Evolutionary conservation across 257 asterid genomes (phyloP), one percentile per base, ranked within the genome.

Genomic region (Nicotiana tabacum): DNA sequence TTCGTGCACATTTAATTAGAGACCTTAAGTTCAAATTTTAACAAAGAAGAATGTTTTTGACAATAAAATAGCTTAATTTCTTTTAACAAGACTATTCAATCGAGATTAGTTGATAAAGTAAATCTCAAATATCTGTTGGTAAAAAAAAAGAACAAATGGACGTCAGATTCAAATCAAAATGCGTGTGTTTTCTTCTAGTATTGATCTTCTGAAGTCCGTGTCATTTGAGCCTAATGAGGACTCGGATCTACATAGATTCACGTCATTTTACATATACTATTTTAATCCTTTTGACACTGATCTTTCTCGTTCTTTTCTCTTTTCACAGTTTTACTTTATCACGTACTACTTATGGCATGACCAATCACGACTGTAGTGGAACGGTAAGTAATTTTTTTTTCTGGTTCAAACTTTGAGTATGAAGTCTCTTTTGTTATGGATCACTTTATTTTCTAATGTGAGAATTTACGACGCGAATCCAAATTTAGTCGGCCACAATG

Each of bases 181-280:
- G 21, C 6, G 78, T 43, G 37, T 43, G 21, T 9, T 43, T 43
- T 57, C 12, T 43, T 21, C 13, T 24, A 48, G 39, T 74, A 37
- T 74, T 74, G 80, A 62, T 51, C 80, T 74, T 48, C 80, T 0
- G 13, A 27, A 27, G 64, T 13, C 80, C 43, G 5, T 48, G 43
- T 48, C 62, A 48, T 48, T 74, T 51, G 35, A 48, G 27, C 80
- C 62, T 13, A 27, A 74, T 3, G 8, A 27, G 7, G 46, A 76
- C 80, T 76, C 27, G 64, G 64, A 76, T 76, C 64, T 2, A 27
- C 64, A 24, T 48, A 15, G 0, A 51, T 48, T 76, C 12, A 29
- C 9, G 80, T 15, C 80, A 76, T 76, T 76, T 76, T 76, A 76
- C 24, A 15, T 27, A 48, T 27, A 48, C 16, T 76, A 76, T 76